Percentiles rank a stretch among this genome's conserved stretches.
phyloP scores from a whole-genome alignment of 176 grass and related monocot species.

The Cenchrus fungigraminus region DNA sequence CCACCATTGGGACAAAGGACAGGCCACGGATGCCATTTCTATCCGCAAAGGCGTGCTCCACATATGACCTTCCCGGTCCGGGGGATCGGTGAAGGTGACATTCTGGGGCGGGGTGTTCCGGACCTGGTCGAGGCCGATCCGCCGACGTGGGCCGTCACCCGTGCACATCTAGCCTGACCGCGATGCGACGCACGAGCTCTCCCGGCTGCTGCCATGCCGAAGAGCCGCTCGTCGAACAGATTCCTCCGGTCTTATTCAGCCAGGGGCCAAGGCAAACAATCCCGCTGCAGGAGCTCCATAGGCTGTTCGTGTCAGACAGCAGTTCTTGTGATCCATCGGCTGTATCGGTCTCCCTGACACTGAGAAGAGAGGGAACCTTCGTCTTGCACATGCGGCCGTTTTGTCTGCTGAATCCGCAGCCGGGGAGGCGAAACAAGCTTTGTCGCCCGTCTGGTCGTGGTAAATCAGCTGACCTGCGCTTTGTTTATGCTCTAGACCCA shows the following conservation, averaged over 20 bases:
- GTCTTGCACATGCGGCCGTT: not conserved
- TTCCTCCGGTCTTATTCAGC: not conserved
- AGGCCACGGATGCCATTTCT: not conserved
- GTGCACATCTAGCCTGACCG: not conserved
- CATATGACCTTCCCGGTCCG: not conserved
- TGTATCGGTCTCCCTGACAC: not conserved
- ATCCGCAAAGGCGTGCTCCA: not conserved
- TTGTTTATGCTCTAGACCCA: constrained; percentile 40
- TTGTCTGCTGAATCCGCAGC: constrained; percentile 45
- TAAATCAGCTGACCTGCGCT: constrained; percentile 26
- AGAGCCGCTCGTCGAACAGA: not conserved
- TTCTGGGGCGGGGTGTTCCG: constrained; percentile 22
- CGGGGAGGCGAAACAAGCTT: not conserved
- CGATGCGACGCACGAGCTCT: not conserved
- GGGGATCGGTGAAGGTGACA: constrained; percentile 22
- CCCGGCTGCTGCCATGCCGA: not conserved
- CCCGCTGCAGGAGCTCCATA: constrained; percentile 2
- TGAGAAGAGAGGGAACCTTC: constrained; percentile 8
- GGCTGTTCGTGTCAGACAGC: constrained; percentile 19
- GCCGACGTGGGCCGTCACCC: not conserved
- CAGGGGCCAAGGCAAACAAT: not conserved
- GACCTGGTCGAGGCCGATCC: not conserved
- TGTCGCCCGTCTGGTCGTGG: constrained; percentile 26
- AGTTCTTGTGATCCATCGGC: not conserved
- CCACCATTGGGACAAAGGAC: not conserved